A percentile compares a stretch with the other conserved stretches of the same genome.
These are phyloP conservation scores for Coemansia sp. DNA, from an alignment of 192 early-diverging fungal species.

Conservation along the genomic window DNA sequence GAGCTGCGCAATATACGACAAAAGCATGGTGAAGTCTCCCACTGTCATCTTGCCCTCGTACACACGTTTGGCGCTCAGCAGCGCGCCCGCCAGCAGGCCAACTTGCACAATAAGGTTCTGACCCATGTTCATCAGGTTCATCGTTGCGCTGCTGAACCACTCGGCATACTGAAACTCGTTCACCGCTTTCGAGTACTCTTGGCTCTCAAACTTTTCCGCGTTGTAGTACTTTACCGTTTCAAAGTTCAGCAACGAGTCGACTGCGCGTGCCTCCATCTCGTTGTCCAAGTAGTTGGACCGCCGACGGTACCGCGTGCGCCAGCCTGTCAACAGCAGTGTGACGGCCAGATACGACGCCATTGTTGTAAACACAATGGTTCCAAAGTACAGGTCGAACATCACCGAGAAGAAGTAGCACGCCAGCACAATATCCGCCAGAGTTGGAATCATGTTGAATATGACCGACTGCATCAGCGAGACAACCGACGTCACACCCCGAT, in stretches of 20 bases:
- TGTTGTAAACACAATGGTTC: constrained; percentile 79
- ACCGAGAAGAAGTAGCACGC: constrained; percentile 71
- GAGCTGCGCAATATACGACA: constrained; percentile 86
- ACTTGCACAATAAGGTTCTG: constrained; percentile 87
- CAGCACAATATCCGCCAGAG: constrained; percentile 81
- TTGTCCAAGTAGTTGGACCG: constrained; percentile 85
- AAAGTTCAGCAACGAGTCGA: constrained; percentile 96
- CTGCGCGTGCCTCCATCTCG: constrained; percentile 75
- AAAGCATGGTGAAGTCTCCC: constrained; percentile 84
- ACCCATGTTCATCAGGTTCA: constrained; percentile 79
- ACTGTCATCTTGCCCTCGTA: constrained; percentile 66
- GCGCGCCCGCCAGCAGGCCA: constrained; percentile 75
- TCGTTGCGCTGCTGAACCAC: constrained; percentile 69
- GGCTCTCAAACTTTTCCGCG: constrained; percentile 82
- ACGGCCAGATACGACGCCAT: constrained; percentile 81
- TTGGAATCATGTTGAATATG: constrained; percentile 89
- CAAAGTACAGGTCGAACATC: constrained; percentile 71
- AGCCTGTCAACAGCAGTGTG: constrained; percentile 85
- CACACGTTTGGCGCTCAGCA: constrained; percentile 84
- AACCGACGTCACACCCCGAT: constrained; percentile 60
- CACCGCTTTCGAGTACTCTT: constrained; percentile 76
- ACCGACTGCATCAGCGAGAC: constrained; percentile 75
- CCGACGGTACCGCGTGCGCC: constrained; percentile 78
- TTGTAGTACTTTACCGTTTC: constrained; percentile 99
- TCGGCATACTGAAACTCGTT: constrained; percentile 78